Conservation (phyloP, 2,329 filamentous ascomycete genomes). For the Chrysosphaeria jannelii region DNA sequence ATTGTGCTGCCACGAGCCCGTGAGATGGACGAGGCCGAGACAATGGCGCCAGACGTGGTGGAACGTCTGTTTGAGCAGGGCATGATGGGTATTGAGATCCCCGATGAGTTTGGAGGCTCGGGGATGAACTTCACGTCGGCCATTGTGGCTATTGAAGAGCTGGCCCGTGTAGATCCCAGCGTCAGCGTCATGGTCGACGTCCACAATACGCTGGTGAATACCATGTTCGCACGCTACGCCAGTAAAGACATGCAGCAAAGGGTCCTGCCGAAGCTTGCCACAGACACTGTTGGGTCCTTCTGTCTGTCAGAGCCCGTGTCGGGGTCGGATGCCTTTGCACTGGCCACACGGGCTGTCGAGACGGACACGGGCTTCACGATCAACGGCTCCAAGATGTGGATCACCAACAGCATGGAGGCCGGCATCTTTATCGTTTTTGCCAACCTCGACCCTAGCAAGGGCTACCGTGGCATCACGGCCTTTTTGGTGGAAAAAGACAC, state of each 20-base stretch:
- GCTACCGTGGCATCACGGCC: constrained; percentile 89
- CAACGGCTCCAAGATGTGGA: constrained; percentile 96
- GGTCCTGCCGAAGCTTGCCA: constrained; percentile 72
- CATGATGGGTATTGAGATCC: constrained; percentile 90
- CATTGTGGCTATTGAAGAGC: constrained; percentile 89
- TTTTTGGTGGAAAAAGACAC: constrained; percentile 82
- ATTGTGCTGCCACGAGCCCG: constrained; percentile 71
- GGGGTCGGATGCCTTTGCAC: constrained; percentile 83
- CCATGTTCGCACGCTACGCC: constrained; percentile 63
- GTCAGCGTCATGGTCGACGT: constrained; percentile 91
- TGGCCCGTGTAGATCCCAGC: constrained; percentile 76
- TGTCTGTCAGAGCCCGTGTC: constrained; percentile 80
- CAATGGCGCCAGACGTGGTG: constrained; percentile 66
- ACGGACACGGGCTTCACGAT: constrained; percentile 63
- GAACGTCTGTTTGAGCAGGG: constrained; percentile 94
- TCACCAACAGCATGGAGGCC: constrained; percentile 88
- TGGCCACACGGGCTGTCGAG: constrained; percentile 70
- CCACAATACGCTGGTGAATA: constrained; percentile 95
- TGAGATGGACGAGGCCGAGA: constrained; percentile 91
- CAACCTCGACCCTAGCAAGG: constrained; percentile 72
- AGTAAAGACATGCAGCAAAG: constrained; percentile 49
- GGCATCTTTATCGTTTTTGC: constrained; percentile 94
- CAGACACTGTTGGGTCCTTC: constrained; percentile 71
- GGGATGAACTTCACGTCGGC: constrained; percentile 98
- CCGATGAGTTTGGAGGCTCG: constrained; percentile 83